Base-by-base conservation (phyloP, 2,329 filamentous ascomycete species). In the Cladorrhinum sp. region DNA sequence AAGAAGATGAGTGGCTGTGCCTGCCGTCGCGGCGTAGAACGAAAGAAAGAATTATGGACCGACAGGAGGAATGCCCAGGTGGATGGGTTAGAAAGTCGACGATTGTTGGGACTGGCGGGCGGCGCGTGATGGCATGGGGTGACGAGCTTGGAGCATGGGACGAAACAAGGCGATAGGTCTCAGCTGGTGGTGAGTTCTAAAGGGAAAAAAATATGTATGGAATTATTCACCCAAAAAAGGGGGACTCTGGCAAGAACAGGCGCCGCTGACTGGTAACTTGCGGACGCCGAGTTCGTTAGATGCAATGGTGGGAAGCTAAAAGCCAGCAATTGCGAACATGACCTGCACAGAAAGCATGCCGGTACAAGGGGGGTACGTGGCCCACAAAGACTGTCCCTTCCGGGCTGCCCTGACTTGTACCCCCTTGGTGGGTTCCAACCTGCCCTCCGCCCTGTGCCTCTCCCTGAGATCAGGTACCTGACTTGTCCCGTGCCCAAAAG, bases 1-100 rank as follows among this genome's bases (percentile, higher is more conserved):
- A 49, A 56, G 60, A 61, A 62, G 62, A 53, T 59, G 56, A 66
- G 63, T 66, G 65, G 66, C 66, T 67, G 63, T 57, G 66, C 62
- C 59, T 62, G 22, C 57, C 32, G 57, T 36, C 24, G 41, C 52
- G 58, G 56, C 25, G 57, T 51, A 57, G 56, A 54, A 32, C 60
- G 29, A 55, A 65, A 60, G 58, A 65, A 60, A 60, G 57, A 58
- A 58, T 41, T 48, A 55, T 27, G 51, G 50, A 58, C 52, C 58
- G 29, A 41, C 51, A 36, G 54, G 59, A 59, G 61, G 58, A 57
- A 62, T 58, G 60, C 55, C 16, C 41, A 36, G 53, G 24, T 23
- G 38, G 53, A 56, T 22, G 38, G 53, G 41, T 49, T 56, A 24
- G 32, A 59, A 12, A 27, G 50, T 36, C 36, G 51, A 57, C 20